Evolutionary conservation across 2,329 filamentous ascomycete species (phyloP).

Genomic region (Verticillium nubilum): DNA sequence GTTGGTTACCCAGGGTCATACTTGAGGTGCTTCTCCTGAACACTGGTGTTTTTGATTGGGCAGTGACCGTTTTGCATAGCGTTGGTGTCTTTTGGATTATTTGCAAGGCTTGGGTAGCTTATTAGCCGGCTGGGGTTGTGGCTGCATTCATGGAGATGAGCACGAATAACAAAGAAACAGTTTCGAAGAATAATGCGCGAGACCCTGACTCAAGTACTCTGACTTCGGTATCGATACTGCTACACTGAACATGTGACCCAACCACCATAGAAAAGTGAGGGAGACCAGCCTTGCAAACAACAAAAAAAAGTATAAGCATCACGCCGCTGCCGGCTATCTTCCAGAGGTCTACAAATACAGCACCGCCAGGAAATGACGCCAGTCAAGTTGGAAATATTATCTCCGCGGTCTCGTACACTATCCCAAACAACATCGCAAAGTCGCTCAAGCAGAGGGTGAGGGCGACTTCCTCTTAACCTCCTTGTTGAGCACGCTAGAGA

Average conservation of each 20-base stretch:
- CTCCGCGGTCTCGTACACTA: neutral
- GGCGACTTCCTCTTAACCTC: neutral
- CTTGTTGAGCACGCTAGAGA: constrained; percentile 15
- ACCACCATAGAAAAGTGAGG: neutral
- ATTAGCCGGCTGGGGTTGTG: neutral
- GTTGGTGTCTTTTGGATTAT: neutral
- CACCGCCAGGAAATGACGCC: neutral
- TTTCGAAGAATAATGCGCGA: neutral
- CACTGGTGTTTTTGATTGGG: neutral
- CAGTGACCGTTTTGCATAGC: neutral
- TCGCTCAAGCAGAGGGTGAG: neutral
- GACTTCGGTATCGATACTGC: neutral
- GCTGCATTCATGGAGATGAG: neutral
- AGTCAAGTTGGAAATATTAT: neutral
- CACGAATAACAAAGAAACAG: neutral
- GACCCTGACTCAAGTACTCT: neutral
- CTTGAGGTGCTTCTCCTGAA: neutral
- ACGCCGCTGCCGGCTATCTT: neutral
- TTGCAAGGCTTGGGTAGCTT: neutral
- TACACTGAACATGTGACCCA: neutral
- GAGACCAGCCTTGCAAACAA: neutral
- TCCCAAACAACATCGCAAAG: neutral
- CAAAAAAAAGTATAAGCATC: neutral
- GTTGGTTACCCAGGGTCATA: constrained; percentile 21
- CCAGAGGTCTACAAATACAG: neutral